Base-by-base conservation (phyloP, 768 basidiomycete genomes). In the Dacryopinax primogenitus region DNA sequence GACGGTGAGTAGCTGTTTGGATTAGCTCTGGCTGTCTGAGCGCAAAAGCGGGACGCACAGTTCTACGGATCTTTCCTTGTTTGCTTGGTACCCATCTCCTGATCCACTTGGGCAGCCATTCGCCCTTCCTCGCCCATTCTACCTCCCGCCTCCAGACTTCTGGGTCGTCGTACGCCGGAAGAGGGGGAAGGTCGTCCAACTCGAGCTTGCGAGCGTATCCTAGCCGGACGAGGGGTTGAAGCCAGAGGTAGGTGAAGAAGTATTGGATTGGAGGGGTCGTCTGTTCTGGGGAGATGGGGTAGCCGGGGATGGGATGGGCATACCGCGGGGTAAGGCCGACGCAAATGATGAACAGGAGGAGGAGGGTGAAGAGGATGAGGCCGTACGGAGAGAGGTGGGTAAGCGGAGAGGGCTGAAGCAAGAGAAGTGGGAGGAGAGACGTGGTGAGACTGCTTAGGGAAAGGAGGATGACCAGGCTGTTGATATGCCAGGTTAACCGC, bases 221-320 rank as follows among this genome's bases (percentile, higher is more conserved):
- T 11, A 58, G 51, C 26, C 51, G 11, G 51, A 58, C 51, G 30
- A 58, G 51, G 4, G 51, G 51, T 13, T 58, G 26, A 11, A 58
- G 51, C 51, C 51, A 58, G 26, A 58, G 30, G 30, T 58, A 58
- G 26, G 51, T 58, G 51, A 58, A 58, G 51, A 58, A 58, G 51
- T 58, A 58, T 23, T 58, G 51, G 11, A 58, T 58, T 6, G 51
- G 51, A 3, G 51, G 51, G 26, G 51, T 58, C 15, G 51, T 58
- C 51, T 58, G 51, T 58, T 58, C 51, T 3, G 51, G 51, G 15
- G 51, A 58, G 51, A 58, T 30, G 3, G 23, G 9, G 51, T 58
- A 58, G 26, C 13, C 13, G 4, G 51, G 51, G 23, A 13, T 6
- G 26, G 51, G 51, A 30, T 6, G 13, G 51, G 51, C 51, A 30